These are phyloP conservation scores for Aspergillus funiculosus DNA, from an alignment of 495 filamentous ascomycete genomes.

Conservation along the genomic window DNA sequence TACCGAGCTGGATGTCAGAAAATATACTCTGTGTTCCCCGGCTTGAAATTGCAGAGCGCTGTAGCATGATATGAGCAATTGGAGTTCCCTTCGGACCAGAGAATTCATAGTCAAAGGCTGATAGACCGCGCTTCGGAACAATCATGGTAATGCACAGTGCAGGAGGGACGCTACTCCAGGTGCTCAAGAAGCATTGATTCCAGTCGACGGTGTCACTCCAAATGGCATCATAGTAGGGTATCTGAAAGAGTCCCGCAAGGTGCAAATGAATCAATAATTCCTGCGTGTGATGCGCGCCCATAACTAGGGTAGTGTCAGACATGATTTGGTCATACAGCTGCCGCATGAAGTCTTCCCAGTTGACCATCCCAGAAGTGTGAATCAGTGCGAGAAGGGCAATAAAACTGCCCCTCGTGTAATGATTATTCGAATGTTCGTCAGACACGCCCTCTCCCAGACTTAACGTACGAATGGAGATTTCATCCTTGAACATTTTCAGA, in stretches of 20 bases:
- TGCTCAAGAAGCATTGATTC: background rate
- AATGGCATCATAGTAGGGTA: background rate
- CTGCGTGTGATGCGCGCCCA: background rate
- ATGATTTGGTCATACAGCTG: background rate
- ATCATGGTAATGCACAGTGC: constrained; percentile 33
- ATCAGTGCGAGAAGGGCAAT: background rate
- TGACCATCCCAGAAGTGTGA: background rate
- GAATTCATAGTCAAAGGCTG: too few species aligned
- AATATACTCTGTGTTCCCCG: background rate
- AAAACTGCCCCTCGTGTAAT: background rate
- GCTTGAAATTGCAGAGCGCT: background rate
- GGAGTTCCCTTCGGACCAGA: background rate
- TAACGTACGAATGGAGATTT: constrained; percentile 16
- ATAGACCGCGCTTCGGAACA: constrained; percentile 17
- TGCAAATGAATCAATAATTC: background rate
- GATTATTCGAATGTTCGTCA: background rate
- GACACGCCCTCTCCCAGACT: background rate
- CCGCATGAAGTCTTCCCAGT: background rate
- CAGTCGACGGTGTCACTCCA: background rate
- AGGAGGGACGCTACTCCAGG: constrained; percentile 30
- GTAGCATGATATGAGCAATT: background rate
- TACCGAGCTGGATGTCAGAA: constrained; percentile 26
- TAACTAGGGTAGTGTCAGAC: background rate
- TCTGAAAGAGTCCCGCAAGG: background rate
- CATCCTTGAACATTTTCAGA: constrained; percentile 38